Conservation (phyloP, 495 filamentous ascomycete genomes). For the Cryomyces minteri region DNA sequence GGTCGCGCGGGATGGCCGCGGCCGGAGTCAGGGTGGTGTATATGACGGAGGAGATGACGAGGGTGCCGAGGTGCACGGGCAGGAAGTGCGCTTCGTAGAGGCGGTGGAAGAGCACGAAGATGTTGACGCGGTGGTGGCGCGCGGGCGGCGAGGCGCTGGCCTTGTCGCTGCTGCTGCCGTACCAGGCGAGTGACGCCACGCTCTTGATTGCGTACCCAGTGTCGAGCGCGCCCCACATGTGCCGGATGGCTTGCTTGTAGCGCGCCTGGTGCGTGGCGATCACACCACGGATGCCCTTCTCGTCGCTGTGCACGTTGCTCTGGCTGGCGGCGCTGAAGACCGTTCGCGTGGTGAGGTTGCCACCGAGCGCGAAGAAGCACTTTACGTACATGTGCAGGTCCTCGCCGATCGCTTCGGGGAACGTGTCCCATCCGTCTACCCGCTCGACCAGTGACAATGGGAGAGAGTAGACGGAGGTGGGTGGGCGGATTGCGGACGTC, state of each 20-base stretch:
- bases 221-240: conserved; percentile 59
- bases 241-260: conserved; percentile 45
- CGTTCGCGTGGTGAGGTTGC: conserved; percentile 31
- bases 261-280: conserved; percentile 35
- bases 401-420: conserved; percentile 48
- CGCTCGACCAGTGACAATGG: conserved; percentile 40
- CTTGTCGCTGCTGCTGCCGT: conserved; percentile 11
- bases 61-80: conserved; percentile 40
- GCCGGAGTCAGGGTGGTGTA: conserved; percentile 31
- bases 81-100: conserved; percentile 55
- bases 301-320: conserved; percentile 42
- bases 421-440: conserved; percentile 49
- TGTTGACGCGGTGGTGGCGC: conserved; percentile 2
- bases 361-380: conserved; percentile 51
- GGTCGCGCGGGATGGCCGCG: conserved; percentile 25
- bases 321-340: conserved; percentile 46
- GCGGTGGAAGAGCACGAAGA: conserved; percentile 30
- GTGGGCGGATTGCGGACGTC: conserved; percentile 38
- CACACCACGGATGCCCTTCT: conserved; percentile 27
- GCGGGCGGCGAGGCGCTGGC: not conserved
- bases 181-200: not conserved
- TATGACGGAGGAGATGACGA: conserved; percentile 38
- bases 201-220: conserved; percentile 32
- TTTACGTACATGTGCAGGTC: conserved; percentile 61
- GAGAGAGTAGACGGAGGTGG: conserved; percentile 52